Evolutionary conservation across 306 rosid species (phyloP), one percentile per base, ranked within the genome.

Genomic region (Sesbania bispinosa): DNA sequence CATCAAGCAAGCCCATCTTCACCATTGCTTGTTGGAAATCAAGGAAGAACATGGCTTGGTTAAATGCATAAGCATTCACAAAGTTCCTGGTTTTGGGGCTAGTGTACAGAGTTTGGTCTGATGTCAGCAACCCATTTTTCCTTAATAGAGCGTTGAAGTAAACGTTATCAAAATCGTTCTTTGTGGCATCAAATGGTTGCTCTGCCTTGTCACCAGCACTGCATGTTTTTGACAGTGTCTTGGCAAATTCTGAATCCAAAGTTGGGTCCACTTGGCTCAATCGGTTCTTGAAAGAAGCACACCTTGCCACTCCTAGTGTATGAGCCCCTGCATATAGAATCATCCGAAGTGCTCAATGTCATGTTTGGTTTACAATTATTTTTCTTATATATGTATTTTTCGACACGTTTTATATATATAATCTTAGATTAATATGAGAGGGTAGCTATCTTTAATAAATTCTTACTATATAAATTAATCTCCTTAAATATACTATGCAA

Each of bases 291-390:
- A 94, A 94, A 0, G 95, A 83, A 4, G 86, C 55, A 80, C 99
- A 94, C 54, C 92, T 82, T 38, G 99, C 95, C 46, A 88, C 97
- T 72, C 99, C 99, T 27, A 94, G 72, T 10, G 99, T 89, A 55
- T 94, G 99, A 6, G 95, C 99, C 38, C 99, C 98, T 90, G 60
- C 73, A 62, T 50, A 42, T n/a, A 23, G 4, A 14, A 27, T 5
- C n/a, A 39, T 30, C 15, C 13, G n/a, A 41, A 13, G 46, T 58
- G 33, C n/a, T 13, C 18, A 46, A 41, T 32, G 14, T 61, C 52
- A 45, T 27, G 19, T 5, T 14, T 35, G n/a, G n/a, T n/a, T n/a
- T n/a, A n/a, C n/a, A n/a, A n/a, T n/a, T n/a, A n/a, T n/a, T n/a
- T n/a, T n/a, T n/a, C n/a, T n/a, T n/a, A n/a, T n/a, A n/a, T n/a